These are phyloP conservation scores for Trichosanthes cucumerina DNA, from an alignment of 306 rosid genomes.

Conservation along the genomic window DNA sequence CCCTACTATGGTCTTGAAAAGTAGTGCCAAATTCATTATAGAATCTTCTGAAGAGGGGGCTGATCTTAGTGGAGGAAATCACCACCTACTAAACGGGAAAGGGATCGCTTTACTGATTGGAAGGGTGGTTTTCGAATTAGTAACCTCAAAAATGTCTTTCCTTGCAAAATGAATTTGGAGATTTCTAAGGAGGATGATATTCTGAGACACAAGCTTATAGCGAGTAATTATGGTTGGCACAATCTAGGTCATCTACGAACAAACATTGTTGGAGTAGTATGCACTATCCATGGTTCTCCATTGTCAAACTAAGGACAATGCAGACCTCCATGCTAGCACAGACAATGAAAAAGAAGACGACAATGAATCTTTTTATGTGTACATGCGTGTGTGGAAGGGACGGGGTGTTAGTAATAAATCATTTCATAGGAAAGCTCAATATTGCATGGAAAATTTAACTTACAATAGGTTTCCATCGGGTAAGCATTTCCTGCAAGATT, in stretches of 20 bases:
- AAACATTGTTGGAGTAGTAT: neutral
- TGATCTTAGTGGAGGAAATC: neutral
- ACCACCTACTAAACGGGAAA: neutral
- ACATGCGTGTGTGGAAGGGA: neutral
- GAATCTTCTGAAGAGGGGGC: neutral
- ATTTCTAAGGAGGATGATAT: neutral
- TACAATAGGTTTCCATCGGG: constrained; percentile 88
- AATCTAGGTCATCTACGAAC: neutral
- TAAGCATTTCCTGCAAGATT: constrained; percentile 65
- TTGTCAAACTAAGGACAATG: neutral
- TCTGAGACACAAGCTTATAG: neutral
- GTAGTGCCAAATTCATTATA: too few relatives aligned
- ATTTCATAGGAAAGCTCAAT: neutral
- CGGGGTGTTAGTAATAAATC: neutral
- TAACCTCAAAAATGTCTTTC: neutral
- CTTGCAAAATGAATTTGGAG: neutral
- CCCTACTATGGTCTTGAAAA: neutral
- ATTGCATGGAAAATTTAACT: constrained; percentile 20
- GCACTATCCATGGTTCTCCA: neutral
- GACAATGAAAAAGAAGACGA: neutral
- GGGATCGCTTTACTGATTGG: neutral
- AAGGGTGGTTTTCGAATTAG: neutral
- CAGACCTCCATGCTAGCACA: neutral
- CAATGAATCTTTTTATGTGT: neutral
- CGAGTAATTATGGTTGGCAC: neutral